These are phyloP conservation scores for Aureobasidium sp. DNA, from an alignment of 2,329 filamentous ascomycete species.

Conservation along the genomic window DNA sequence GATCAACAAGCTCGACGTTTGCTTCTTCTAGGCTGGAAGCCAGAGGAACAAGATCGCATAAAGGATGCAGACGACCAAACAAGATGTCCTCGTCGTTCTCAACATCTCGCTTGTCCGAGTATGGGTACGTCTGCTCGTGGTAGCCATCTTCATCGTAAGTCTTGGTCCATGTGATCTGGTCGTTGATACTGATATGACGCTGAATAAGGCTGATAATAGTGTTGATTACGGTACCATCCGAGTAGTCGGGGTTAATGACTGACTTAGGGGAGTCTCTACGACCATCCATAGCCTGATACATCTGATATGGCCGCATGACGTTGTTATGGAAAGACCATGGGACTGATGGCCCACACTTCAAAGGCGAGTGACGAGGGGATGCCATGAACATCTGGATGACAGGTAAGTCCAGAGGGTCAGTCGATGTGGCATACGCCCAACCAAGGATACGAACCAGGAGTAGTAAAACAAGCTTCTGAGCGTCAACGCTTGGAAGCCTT, in stretches of 20 bases:
- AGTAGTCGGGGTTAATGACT: constrained; percentile 15
- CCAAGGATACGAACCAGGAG: constrained; percentile 15
- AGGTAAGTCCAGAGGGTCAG: constrained; percentile 14
- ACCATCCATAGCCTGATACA: constrained; percentile 17
- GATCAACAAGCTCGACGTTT: constrained; percentile 12
- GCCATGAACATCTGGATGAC: constrained; percentile 5
- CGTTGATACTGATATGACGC: not conserved
- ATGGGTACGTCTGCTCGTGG: not conserved
- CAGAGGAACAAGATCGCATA: constrained; percentile 8
- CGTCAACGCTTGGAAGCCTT: not conserved
- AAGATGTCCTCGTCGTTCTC: not conserved
- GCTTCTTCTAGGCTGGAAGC: not conserved
- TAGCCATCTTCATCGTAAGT: constrained; percentile 11
- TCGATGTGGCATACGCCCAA: not conserved
- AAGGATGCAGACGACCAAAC: constrained; percentile 4
- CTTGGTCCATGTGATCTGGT: not conserved
- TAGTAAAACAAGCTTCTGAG: not conserved
- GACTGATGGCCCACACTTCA: not conserved
- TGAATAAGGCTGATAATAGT: constrained; percentile 17
- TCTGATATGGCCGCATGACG: constrained; percentile 17
- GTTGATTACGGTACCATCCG: constrained; percentile 21
- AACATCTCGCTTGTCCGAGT: not conserved
- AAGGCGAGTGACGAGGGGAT: not conserved
- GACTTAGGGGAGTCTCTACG: constrained; percentile 1
- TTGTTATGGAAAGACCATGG: constrained; percentile 19